Evolutionary conservation across 2,329 filamentous ascomycete species (phyloP), one percentile per base, ranked within the genome.

Genomic region (Fusarium sp.): DNA sequence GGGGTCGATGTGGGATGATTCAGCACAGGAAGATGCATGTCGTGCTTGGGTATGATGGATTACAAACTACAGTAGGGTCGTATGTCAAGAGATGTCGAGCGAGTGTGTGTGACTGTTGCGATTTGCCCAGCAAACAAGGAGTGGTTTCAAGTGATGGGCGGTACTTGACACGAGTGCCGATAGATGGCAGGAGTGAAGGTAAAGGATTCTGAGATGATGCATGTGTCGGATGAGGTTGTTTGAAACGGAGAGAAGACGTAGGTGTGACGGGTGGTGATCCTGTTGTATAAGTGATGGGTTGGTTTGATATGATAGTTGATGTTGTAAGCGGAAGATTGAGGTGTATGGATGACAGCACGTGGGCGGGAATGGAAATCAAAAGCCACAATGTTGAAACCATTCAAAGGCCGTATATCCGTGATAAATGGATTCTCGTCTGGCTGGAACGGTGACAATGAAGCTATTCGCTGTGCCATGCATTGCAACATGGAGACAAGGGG

Each of bases 221-320:
- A 74, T 60, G 68, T 72, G 50, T 72, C 69, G 57, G 57, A 45
- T 73, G 71, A 63, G 30, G 37, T 35, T 58, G 63, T 43, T 60
- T 74, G 67, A 73, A 73, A 73, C 71, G 38, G 14, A 56, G 52
- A 37, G 61, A 66, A 73, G 68, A 68, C 71, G 68, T 57, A 74
- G 43, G 56, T 74, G 71, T 61, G 70, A 73, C 71, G 22, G 15
- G 43, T 33, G 57, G 37, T 30, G 58, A 57, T 52, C 32, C 25
- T 47, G 43, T 27, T 45, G 37, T 65, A 47, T 20, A 38, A 38
- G 33, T 25, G 33, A 14, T 52, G 30, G 56, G 47, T 22, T 22
- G 20, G 20, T 47, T 43, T 43, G 69, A 54, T 71, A 70, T 43
- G 69, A 54, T 71, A 70, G 32, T 22, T 47, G 52, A 25, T 27